Evolutionary conservation across 768 basidiomycete genomes (phyloP).

Genomic region (Suillus subluteus): DNA sequence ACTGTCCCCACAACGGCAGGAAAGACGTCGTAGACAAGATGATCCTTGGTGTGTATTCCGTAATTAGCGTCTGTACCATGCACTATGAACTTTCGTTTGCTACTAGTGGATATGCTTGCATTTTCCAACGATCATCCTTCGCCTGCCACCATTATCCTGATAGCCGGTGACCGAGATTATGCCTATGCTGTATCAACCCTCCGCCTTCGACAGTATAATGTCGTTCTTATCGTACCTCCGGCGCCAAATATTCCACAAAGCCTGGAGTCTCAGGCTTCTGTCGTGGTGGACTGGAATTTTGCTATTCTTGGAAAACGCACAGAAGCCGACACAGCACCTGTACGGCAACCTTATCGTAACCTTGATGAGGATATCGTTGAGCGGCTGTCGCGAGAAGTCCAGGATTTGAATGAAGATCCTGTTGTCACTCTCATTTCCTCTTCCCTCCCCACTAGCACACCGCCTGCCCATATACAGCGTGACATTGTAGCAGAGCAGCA

Average conservation of each 20-base stretch:
- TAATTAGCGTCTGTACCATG: conserved; percentile 2
- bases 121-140: conserved; percentile 62
- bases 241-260: conserved; percentile 42
- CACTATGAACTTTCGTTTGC: conserved; percentile 8
- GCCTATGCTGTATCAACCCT: conserved; percentile 62
- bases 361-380: conserved; percentile 25
- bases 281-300: conserved; percentile 52
- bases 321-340: conserved; percentile 15
- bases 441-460: conserved; percentile 6
- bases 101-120: conserved; percentile 70
- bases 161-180: conserved; percentile 73
- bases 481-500: conserved; percentile 24
- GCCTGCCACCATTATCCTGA: conserved; percentile 60
- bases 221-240: conserved; percentile 52
- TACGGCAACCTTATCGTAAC: conserved; percentile 32
- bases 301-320: conserved; percentile 39
- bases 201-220: conserved; percentile 54
- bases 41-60: conserved; percentile 43
- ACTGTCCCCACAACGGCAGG: conserved; percentile 37
- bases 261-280: conserved; percentile 58
- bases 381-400: conserved; percentile 25
- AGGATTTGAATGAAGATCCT: conserved; percentile 21
- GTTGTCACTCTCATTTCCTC: conserved; percentile 7
- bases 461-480: conserved; percentile 15
- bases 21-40: conserved; percentile 50